Percentiles rank a stretch among this genome's conserved stretches.
phyloP scores from a whole-genome alignment of 202 grass and related monocot genomes.

The Panicum virgatum region DNA sequence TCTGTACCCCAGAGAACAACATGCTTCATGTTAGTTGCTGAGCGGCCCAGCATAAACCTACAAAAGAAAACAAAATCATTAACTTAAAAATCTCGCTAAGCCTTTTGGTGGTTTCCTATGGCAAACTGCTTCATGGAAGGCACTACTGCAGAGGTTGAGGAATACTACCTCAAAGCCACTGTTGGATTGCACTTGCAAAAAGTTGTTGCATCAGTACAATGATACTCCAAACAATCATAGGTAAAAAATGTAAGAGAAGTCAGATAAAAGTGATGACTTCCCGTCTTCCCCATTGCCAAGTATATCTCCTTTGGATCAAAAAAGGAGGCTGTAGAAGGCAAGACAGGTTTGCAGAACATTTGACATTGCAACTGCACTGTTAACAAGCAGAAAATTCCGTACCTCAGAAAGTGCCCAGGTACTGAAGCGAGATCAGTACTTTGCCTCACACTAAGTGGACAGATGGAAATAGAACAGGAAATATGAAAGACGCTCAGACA shows the following conservation, averaged over 20 bases:
- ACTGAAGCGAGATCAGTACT: constrained; percentile 61
- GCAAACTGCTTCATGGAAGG: no score
- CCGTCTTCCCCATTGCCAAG: no score
- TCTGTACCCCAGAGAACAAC: no score
- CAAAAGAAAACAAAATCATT: neutral
- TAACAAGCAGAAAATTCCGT: neutral
- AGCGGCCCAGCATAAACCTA: constrained; percentile 85
- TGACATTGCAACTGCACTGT: neutral
- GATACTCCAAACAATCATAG: neutral
- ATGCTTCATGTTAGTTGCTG: neutral
- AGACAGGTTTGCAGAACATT: no score
- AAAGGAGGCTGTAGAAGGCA: no score
- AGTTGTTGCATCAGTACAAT: constrained; percentile 1
- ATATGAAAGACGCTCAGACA: no score
- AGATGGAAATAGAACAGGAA: no score
- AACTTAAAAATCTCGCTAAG: neutral
- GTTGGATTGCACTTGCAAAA: no score
- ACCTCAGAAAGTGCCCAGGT: constrained; percentile 90
- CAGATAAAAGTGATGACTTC: constrained; percentile 52
- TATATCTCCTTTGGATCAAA: neutral
- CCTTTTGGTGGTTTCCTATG: no score
- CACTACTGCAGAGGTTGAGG: no score
- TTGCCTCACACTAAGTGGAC: no score
- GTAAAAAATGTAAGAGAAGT: constrained; percentile 1
- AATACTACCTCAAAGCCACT: no score